A percentile compares a stretch with the other conserved stretches of the same genome.
These are phyloP conservation scores for Ascochyta pisi DNA, from an alignment of 2,329 filamentous ascomycete species.

Conservation along the genomic window DNA sequence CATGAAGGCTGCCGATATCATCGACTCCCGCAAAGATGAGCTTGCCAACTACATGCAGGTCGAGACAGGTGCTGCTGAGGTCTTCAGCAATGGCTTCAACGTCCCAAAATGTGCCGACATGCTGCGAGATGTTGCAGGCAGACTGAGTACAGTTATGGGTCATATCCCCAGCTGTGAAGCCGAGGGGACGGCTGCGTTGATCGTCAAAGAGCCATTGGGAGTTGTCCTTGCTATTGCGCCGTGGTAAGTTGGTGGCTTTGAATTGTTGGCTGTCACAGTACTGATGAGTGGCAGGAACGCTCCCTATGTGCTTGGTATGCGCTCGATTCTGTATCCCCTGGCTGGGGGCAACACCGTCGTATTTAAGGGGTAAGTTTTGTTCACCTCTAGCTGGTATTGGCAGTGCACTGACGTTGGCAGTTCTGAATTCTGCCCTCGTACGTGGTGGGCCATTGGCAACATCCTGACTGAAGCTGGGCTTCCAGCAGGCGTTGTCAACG, in stretches of 20 bases:
- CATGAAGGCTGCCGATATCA: constrained; percentile 70
- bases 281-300: constrained; percentile 56
- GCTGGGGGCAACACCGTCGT: constrained; percentile 60
- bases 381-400: too few relatives aligned
- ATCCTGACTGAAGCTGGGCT: constrained; percentile 68
- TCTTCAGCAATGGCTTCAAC: constrained; percentile 50
- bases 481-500: constrained; percentile 75
- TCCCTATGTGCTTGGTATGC: constrained; percentile 54
- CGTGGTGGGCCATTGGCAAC: constrained; percentile 45
- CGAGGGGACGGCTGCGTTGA: constrained; percentile 64
- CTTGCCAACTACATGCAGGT: constrained; percentile 65
- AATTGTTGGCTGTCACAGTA: neutral
- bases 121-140: constrained; percentile 61
- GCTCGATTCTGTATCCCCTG: constrained; percentile 61
- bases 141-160: constrained; percentile 57
- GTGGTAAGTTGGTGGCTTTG: constrained; percentile 63
- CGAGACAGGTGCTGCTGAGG: constrained; percentile 61
- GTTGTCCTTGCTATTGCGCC: constrained; percentile 81
- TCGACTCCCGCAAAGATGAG: constrained; percentile 67
- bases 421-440: constrained; percentile 46
- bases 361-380: constrained; percentile 33
- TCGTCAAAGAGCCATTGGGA: constrained; percentile 78
- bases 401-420: constrained; percentile 1
- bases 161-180: constrained; percentile 56
- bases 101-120: constrained; percentile 51